phyloP scores from a whole-genome alignment of 768 basidiomycete species.

The Crepidotus variabilis region DNA sequence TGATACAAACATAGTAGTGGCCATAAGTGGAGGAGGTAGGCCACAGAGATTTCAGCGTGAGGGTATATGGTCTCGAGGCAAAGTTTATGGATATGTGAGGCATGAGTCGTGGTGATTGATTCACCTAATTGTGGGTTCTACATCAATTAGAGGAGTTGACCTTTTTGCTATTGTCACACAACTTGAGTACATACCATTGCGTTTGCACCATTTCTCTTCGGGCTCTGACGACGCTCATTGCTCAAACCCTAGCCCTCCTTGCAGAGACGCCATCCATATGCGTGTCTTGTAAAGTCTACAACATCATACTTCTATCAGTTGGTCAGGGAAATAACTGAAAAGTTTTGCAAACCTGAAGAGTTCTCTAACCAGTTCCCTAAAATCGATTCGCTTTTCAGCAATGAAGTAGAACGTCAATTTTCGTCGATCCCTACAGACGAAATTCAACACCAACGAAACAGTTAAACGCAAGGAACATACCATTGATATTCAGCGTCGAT shows the following conservation, averaged over 20 bases:
- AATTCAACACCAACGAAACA: slow-evolving; percentile 1
- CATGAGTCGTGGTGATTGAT: too few relatives aligned
- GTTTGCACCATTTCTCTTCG: neutral
- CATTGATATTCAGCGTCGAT: slow-evolving; percentile 99
- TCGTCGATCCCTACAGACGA: slow-evolving; percentile 77
- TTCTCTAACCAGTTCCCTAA: slow-evolving; percentile 93
- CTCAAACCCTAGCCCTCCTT: slow-evolving; percentile 42
- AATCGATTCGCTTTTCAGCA: slow-evolving; percentile 93
- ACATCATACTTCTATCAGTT: neutral
- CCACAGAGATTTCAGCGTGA: too few relatives aligned
- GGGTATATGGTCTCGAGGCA: too few relatives aligned
- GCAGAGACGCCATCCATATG: slow-evolving; percentile 92
- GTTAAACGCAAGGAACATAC: slow-evolving; percentile 38
- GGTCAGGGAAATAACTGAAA: neutral
- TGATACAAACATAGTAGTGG: too few relatives aligned
- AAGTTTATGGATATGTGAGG: too few relatives aligned
- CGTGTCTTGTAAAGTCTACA: slow-evolving; percentile 85
- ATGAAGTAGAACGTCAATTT: slow-evolving; percentile 98
- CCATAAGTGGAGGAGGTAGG: too few relatives aligned
- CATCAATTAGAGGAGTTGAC: too few relatives aligned
- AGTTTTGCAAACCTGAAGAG: slow-evolving; percentile 67
- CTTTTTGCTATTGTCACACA: too few relatives aligned
- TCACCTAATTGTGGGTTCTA: too few relatives aligned
- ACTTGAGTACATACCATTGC: neutral
- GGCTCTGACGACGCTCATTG: slow-evolving; percentile 17